A percentile compares a stretch with the other conserved stretches of the same genome.
Evolutionary conservation across 305 asterid species (phyloP).

Genomic region (Ilex paraguariensis): DNA sequence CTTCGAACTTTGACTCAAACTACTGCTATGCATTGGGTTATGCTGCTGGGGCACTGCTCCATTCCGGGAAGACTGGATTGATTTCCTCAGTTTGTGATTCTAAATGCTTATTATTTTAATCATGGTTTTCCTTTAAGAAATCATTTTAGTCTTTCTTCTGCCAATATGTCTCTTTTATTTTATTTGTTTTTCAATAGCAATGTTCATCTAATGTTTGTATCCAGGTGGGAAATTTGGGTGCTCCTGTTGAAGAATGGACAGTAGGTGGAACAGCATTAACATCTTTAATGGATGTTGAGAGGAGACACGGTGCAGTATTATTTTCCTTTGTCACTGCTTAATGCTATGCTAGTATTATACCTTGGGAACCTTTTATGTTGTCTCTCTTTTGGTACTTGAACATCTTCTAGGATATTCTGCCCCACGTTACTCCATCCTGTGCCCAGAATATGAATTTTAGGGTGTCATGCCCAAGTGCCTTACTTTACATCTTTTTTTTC

Average conservation of each 20-base stretch:
- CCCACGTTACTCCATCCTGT: no score
- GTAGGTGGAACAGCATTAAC: background rate
- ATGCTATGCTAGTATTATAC: no score
- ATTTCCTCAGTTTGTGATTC: constrained; percentile 29
- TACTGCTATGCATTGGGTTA: constrained; percentile 41
- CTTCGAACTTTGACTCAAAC: constrained; percentile 35
- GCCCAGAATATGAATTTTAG: no score
- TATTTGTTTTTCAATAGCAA: background rate
- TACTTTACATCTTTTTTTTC: no score
- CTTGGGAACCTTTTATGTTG: no score
- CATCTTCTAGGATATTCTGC: no score
- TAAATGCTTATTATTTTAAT: background rate
- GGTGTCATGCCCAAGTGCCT: no score
- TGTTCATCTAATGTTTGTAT: background rate
- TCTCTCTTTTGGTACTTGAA: no score
- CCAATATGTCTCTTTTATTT: background rate
- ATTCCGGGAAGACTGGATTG: constrained; percentile 30
- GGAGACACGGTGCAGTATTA: background rate
- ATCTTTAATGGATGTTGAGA: background rate
- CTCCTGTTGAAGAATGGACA: background rate
- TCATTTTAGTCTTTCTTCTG: no score
- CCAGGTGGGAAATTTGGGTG: background rate
- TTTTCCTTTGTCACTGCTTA: background rate
- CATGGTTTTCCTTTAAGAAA: no score
- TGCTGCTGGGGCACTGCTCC: constrained; percentile 35